Evolutionary conservation across 257 asterid species (phyloP), one percentile per base, ranked within the genome.

Genomic region (Solanum phureja): DNA sequence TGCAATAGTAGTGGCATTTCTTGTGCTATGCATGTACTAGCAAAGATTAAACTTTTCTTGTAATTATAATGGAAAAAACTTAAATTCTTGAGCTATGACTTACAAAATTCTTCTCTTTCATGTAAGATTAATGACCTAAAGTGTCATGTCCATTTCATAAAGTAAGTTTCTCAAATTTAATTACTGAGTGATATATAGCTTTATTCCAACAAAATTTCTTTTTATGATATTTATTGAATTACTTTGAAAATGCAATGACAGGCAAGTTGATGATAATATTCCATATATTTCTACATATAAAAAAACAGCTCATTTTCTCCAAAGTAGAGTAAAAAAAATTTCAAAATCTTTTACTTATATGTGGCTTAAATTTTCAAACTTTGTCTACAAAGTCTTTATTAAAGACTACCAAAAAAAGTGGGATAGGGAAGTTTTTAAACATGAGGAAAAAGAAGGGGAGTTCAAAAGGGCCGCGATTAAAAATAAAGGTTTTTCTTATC

Each of bases 1-100:
- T 92, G 98, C 96, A 93, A 91, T 92, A 86, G 85, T 85, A 87
- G 87, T 58, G 79, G 46, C 87, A 86, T 87, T 90, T 69, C 86
- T 58, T 73, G 83, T 86, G 87, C 83, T 58, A 13, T 69, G 62
- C 86, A 21, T 76, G 37, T 87, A n/a, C 19, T 81, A 84, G 77
- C 87, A 84, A 62, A 84, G 72, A 42, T 35, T 33, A 42, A 68
- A 8, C 71, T 19, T 79, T 83, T 27, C 60, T 64, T 84, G 86
- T 77, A 83, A 73, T 73, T 86, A 89, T 56, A 4, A 24, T 38
- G 85, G 81, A 83, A n/a, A 40, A 34, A 46, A 27, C 87, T 58
- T 69, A 42, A 83, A 2, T 77, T 77, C 71, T 9, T 62, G 13
- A 62, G 31, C 14, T 62, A 4, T 62, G 71, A 62, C 71, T 62